These are phyloP conservation scores for Botrytis deweyae DNA, from an alignment of 2,329 filamentous ascomycete species.

Conservation along the genomic window DNA sequence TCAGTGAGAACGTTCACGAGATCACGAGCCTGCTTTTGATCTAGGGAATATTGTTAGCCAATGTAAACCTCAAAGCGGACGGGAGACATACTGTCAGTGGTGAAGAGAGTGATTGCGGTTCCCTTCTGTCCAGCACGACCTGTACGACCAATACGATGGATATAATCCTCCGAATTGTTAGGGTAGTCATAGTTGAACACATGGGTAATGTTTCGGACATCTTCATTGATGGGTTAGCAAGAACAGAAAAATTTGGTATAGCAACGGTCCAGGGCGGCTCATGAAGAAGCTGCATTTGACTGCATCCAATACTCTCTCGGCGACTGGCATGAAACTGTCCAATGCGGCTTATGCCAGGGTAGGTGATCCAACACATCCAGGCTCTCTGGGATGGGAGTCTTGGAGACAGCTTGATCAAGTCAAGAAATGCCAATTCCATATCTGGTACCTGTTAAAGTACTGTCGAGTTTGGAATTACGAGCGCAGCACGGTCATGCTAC, in stretches of 20 bases:
- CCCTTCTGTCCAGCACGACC: constrained; percentile 91
- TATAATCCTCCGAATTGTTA: constrained; percentile 98
- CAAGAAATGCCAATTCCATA: constrained; percentile 78
- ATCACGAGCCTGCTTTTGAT: constrained; percentile 94
- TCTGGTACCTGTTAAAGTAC: constrained; percentile 64
- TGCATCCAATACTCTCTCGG: constrained; percentile 44
- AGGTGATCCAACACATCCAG: constrained; percentile 56
- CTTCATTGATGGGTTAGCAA: constrained; percentile 86
- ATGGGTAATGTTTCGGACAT: constrained; percentile 99
- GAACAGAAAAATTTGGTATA: constrained; percentile 56
- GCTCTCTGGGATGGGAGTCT: constrained; percentile 61
- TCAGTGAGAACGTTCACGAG: constrained; percentile 89
- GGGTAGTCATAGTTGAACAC: constrained; percentile 99
- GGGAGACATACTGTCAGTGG: constrained; percentile 86
- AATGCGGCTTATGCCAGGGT: constrained; percentile 49
- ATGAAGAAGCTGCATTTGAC: constrained; percentile 40
- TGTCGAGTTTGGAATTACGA: constrained; percentile 74
- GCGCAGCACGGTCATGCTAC: constrained; percentile 68
- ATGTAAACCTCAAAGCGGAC: constrained; percentile 21
- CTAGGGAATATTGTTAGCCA: constrained; percentile 46
- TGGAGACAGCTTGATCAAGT: constrained; percentile 75
- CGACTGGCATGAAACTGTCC: constrained; percentile 40
- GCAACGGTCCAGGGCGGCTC: constrained; percentile 59
- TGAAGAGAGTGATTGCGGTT: constrained; percentile 98
- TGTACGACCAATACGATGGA: constrained; percentile 94